Base-by-base conservation (phyloP, 129 eudicot species). In the Flaveria robusta region DNA sequence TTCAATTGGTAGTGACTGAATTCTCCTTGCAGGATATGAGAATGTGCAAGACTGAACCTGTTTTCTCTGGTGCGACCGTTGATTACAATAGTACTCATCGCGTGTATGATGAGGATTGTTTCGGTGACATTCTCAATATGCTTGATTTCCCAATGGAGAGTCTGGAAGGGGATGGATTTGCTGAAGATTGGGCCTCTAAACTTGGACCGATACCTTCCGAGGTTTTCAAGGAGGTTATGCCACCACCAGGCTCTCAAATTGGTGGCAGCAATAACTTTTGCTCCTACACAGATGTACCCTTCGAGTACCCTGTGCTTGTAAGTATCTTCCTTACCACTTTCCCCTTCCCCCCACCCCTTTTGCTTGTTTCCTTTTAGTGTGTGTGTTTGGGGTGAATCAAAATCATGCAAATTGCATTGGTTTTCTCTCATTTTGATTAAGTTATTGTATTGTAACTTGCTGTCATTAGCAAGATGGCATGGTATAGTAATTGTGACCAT, bases 111-210 rank as follows among this genome's bases (percentile, higher is more conserved):
- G 82, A 82, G 12, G 85, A 81, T 52, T 79, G 83, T 39, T 81
- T 75, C 13, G 78, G 82, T 26, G 76, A 81, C 59, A 67, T 88
- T n/a, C 87, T 89, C 12, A 73, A 66, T 65, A 5, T 85, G 34
- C 74, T 87, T 72, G 91, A 89, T 78, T 86, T 89, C 58, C 91
- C 91, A 19, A 83, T 84, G 86, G 96, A 89, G 79, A 74, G 88
- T 82, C 54, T 85, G 76, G 96, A 89, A 60, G 83, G 71, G 23
- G 95, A 84, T 71, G 87, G 75, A 7, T 71, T 76, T 70, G 78
- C 63, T 64, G 93, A 77, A 39, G 91, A 84, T 68, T 89, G 89
- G 96, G 96, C 87, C 65, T 71, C 83, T 14, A 78, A 81, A 54
- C 79, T 89, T 5, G 96, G 96, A 37, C 91, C 91, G 15, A 85